Base-by-base conservation (phyloP, 2,329 filamentous ascomycete species). In the Mollisia scopiformis region DNA sequence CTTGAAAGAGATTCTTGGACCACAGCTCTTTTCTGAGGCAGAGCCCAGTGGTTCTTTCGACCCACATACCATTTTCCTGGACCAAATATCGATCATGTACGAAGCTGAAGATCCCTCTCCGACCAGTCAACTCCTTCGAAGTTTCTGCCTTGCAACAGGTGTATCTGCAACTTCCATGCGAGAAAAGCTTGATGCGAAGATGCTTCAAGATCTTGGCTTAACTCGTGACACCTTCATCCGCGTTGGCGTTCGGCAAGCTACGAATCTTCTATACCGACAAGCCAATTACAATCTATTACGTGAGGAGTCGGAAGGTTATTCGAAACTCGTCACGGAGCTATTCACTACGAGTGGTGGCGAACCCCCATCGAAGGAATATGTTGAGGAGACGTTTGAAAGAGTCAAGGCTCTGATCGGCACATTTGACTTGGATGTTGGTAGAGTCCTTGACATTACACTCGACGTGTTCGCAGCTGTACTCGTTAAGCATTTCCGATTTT, bases 271-370 rank as follows among this genome's bases (percentile, higher is more conserved):
- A 0, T 99, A 99, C 75, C 89, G 93, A 62, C 95, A 98, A 76
- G 92, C 94, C 14, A 98, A 97, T 75, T 98, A 97, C 80, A 99
- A 99, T 71, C 80, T 99, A 7, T 80, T 99, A 21, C 88, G 95
- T 47, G 95, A 99, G 78, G 95, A 99, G 76, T 92, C 92, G 0
- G 95, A 99, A 77, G 95, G 96, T 41, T 99, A 97, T 73, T 93
- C 95, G 0, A 99, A 99, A 75, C 85, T 99, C 50, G 88, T 97
- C 62, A 97, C 94, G 0, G 95, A 99, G 75, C 88, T 98, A 31
- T 99, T 97, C 76, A 94, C 92, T 7, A 96, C 91, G 0, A 92
- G 90, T 70, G 88, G 88, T 68, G 88, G 88, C 69, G 87, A 89
- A 57, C 87, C 88, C 23, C 89, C 89, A n/a, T 87, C 87, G 87